These are phyloP conservation scores for Sporopachydermia lactativora DNA, from an alignment of 805 yeast species.

Conservation along the genomic window DNA sequence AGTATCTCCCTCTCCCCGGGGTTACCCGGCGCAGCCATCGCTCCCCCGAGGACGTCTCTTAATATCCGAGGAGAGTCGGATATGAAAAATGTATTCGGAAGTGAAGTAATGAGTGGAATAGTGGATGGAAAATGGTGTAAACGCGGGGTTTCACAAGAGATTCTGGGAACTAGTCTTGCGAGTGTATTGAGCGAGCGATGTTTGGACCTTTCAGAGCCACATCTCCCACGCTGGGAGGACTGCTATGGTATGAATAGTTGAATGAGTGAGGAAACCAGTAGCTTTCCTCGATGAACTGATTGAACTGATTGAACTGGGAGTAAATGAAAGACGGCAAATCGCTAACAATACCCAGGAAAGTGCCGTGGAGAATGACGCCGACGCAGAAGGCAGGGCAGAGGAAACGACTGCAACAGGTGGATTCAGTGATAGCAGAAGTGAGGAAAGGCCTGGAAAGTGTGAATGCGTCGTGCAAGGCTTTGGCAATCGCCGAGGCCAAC, in stretches of 20 bases:
- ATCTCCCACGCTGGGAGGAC: slow-evolving; percentile 48
- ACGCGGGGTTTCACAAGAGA: no score
- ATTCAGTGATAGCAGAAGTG: slow-evolving; percentile 55
- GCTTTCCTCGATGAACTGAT: slow-evolving; percentile 1
- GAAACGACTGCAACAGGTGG: slow-evolving; percentile 70
- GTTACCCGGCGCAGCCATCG: slow-evolving; percentile 2
- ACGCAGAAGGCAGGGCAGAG: slow-evolving; percentile 78
- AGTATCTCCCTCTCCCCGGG: not conserved
- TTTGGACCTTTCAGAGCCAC: slow-evolving; percentile 63
- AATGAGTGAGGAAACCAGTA: not conserved
- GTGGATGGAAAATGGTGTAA: no score
- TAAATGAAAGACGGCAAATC: not conserved
- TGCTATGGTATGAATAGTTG: slow-evolving; percentile 39
- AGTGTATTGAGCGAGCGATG: no score
- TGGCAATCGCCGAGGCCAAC: slow-evolving; percentile 24
- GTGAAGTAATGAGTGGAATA: no score
- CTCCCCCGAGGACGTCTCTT: no score
- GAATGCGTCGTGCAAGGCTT: slow-evolving; percentile 20
- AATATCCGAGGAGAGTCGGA: no score
- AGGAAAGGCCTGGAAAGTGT: slow-evolving; percentile 30
- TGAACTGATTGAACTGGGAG: no score
- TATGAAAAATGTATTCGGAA: no score
- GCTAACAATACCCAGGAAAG: slow-evolving; percentile 31
- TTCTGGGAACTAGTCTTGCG: no score
- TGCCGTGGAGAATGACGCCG: slow-evolving; percentile 64